These are phyloP conservation scores for Astrocystis sublimbata DNA, from an alignment of 495 filamentous ascomycete species.

Conservation along the genomic window DNA sequence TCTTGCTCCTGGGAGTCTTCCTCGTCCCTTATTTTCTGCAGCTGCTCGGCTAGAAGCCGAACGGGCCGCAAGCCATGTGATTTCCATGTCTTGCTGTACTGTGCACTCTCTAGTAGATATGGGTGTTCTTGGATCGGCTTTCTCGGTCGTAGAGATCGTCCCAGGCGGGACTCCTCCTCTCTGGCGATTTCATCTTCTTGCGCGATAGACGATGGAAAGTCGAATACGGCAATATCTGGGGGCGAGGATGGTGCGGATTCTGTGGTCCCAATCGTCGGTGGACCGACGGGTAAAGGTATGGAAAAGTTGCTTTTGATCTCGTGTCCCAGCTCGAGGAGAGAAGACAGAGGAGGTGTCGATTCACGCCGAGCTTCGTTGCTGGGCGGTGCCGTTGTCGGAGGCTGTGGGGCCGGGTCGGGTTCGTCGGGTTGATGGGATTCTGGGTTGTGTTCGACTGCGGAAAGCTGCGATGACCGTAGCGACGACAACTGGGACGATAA, in stretches of 20 bases:
- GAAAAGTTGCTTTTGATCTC: not conserved
- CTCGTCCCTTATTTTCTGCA: constrained; percentile 31
- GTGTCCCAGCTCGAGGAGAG: constrained; percentile 13
- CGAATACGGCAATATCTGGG: constrained; percentile 11
- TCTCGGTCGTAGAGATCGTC: constrained; percentile 60
- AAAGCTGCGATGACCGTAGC: constrained; percentile 25
- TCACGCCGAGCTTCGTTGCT: constrained; percentile 1
- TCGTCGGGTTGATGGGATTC: not conserved
- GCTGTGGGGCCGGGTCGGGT: not conserved
- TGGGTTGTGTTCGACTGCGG: constrained; percentile 9
- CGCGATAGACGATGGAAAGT: constrained; percentile 10
- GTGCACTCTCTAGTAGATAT: constrained; percentile 67
- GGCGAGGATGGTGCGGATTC: not conserved
- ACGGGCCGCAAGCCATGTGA: constrained; percentile 65
- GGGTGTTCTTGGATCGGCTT: constrained; percentile 78
- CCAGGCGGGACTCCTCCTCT: constrained; percentile 24
- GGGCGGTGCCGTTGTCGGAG: not conserved
- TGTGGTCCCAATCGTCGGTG: not conserved
- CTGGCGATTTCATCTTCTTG: constrained; percentile 9
- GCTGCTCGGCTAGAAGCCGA: constrained; percentile 45
- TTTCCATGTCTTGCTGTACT: constrained; percentile 61
- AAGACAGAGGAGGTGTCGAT: constrained; percentile 24
- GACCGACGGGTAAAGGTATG: not conserved
- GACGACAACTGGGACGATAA: too few relatives aligned
- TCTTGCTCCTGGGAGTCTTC: constrained; percentile 54